phyloP scores from a whole-genome alignment of 2,329 filamentous ascomycete species.

The Cercospora sesami region DNA sequence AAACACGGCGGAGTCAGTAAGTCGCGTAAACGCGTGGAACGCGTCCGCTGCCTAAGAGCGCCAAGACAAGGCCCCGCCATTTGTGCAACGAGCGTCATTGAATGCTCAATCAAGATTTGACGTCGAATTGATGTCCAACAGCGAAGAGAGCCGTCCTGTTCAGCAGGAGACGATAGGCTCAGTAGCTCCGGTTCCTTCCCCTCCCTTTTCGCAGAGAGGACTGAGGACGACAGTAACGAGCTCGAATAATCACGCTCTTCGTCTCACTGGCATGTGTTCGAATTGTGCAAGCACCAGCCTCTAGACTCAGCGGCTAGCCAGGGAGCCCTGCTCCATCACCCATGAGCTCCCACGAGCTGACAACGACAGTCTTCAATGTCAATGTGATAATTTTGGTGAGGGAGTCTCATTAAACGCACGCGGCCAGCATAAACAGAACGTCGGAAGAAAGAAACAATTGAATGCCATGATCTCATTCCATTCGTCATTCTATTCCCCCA shows the following conservation, averaged over 20 bases:
- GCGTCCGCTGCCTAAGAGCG: conserved; percentile 46
- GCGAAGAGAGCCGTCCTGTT: no score
- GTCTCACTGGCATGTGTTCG: no score
- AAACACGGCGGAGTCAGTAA: conserved; percentile 69
- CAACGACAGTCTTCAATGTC: background rate
- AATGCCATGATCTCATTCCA: background rate
- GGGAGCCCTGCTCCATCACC: background rate
- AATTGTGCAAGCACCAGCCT: background rate
- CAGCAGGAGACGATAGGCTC: no score
- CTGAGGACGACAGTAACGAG: no score
- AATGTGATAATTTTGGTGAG: no score
- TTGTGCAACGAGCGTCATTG: background rate
- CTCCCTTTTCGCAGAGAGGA: no score
- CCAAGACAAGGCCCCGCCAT: background rate
- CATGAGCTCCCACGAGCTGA: background rate
- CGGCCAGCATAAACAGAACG: background rate
- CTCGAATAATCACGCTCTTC: no score
- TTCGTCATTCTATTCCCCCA: background rate
- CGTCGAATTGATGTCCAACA: no score
- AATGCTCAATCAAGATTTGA: background rate
- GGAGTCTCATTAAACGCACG: no score
- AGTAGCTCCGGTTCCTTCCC: background rate
- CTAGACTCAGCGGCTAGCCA: background rate
- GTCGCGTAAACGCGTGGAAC: conserved; percentile 78
- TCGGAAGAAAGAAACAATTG: background rate